Conservation (phyloP, 495 filamentous ascomycete genomes). For the Cetradonia linearis region DNA sequence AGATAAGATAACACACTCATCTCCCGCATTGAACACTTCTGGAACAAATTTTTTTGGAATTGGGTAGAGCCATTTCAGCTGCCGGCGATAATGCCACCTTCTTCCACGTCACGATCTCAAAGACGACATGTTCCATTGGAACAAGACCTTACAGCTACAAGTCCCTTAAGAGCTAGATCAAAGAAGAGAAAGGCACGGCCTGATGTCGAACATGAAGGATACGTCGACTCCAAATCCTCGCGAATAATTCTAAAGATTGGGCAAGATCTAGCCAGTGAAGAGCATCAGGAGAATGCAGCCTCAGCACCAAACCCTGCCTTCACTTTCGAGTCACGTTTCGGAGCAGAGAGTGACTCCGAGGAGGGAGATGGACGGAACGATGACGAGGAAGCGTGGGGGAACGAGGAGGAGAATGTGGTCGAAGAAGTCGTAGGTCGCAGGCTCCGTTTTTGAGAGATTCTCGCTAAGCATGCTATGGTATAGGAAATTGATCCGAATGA, state of each 20-base stretch:
- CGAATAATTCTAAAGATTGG: slow-evolving; percentile 81
- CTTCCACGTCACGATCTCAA: slow-evolving; percentile 9
- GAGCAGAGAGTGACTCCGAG: slow-evolving; percentile 25
- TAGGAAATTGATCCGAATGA: slow-evolving; percentile 83
- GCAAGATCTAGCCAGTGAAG: slow-evolving; percentile 71
- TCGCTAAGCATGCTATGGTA: slow-evolving; percentile 15
- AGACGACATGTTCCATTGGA: slow-evolving; percentile 59
- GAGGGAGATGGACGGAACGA: slow-evolving; percentile 42
- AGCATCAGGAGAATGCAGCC: slow-evolving; percentile 41
- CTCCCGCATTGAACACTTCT: neutral
- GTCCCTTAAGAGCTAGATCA: slow-evolving; percentile 46
- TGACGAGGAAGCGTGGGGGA: slow-evolving; percentile 50
- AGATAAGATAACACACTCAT: slow-evolving; percentile 6
- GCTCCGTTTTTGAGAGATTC: neutral
- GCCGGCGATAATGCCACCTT: neutral
- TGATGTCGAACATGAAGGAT: slow-evolving; percentile 52
- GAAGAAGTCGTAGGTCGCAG: slow-evolving; percentile 53
- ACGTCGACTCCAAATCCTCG: slow-evolving; percentile 76
- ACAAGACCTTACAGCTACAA: slow-evolving; percentile 57
- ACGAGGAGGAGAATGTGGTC: slow-evolving; percentile 60
- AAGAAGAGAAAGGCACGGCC: slow-evolving; percentile 47
- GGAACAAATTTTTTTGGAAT: neutral
- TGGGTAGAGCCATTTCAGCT: neutral
- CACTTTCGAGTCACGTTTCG: slow-evolving; percentile 51
- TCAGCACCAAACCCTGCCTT: slow-evolving; percentile 48